Percentiles rank a stretch among this genome's conserved stretches.
phyloP scores from a whole-genome alignment of 2,329 filamentous ascomycete species.

The Sporothrix globosa region DNA sequence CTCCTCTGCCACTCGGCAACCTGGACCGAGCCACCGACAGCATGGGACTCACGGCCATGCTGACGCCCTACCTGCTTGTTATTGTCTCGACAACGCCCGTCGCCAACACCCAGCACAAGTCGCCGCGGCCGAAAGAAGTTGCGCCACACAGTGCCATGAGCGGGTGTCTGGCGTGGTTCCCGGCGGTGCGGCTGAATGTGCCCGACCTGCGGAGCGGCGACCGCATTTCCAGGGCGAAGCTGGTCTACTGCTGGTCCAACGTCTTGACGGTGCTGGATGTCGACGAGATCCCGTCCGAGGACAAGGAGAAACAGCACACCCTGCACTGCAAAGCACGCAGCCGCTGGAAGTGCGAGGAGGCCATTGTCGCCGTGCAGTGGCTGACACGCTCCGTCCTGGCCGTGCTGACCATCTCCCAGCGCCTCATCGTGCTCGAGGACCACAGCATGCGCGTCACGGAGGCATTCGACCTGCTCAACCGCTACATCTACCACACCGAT shows the following conservation, averaged over 20 bases:
- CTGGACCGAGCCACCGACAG: slow-evolving; percentile 84
- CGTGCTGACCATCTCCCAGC: slow-evolving; percentile 90
- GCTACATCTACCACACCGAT: slow-evolving; percentile 89
- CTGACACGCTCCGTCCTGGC: slow-evolving; percentile 89
- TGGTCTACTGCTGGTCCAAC: slow-evolving; percentile 98
- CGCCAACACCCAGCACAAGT: slow-evolving; percentile 95
- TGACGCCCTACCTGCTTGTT: slow-evolving; percentile 93
- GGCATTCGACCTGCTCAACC: slow-evolving; percentile 86
- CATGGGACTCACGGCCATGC: slow-evolving; percentile 89
- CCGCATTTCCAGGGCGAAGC: slow-evolving; percentile 76
- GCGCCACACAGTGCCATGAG: slow-evolving; percentile 88
- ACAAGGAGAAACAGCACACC: slow-evolving; percentile 75
- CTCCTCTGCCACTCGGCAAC: slow-evolving; percentile 89
- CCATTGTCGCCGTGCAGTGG: slow-evolving; percentile 97
- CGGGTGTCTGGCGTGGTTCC: slow-evolving; percentile 95
- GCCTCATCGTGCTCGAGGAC: slow-evolving; percentile 90
- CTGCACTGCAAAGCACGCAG: slow-evolving; percentile 81
- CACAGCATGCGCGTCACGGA: slow-evolving; percentile 83
- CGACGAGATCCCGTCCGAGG: slow-evolving; percentile 66
- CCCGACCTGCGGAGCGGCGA: slow-evolving; percentile 68
- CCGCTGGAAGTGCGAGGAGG: slow-evolving; percentile 90
- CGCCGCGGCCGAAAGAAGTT: slow-evolving; percentile 86
- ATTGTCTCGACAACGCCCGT: slow-evolving; percentile 97
- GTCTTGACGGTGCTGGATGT: slow-evolving; percentile 92
- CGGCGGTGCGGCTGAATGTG: slow-evolving; percentile 86